A percentile compares a stretch with the other conserved stretches of the same genome.
phyloP scores from a whole-genome alignment of 495 filamentous ascomycete species.

The Amorphotheca resinae region DNA sequence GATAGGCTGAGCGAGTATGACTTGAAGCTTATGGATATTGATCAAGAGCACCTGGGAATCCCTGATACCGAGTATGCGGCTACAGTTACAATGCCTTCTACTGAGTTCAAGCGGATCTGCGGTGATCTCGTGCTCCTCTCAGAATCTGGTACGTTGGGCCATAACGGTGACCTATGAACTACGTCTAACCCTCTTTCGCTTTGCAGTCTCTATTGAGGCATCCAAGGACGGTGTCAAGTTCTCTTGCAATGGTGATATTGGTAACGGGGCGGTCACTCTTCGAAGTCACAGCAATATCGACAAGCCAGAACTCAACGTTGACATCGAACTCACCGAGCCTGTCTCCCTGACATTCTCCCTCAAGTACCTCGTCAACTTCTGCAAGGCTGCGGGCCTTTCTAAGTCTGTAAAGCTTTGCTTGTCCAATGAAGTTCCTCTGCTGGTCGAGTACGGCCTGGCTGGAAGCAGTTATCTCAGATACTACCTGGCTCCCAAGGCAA shows the following conservation, averaged over 20 bases:
- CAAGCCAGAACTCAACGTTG: slow-evolving; percentile 73
- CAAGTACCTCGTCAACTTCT: slow-evolving; percentile 99
- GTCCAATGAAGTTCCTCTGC: slow-evolving; percentile 88
- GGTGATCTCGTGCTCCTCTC: slow-evolving; percentile 81
- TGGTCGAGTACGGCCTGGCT: slow-evolving; percentile 78
- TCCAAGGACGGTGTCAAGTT: slow-evolving; percentile 97
- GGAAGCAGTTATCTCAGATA: slow-evolving; percentile 86
- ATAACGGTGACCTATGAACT: no score
- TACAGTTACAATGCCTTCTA: slow-evolving; percentile 73
- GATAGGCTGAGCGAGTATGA: slow-evolving; percentile 96
- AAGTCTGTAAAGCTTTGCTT: slow-evolving; percentile 77
- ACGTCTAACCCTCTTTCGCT: slow-evolving; percentile 4
- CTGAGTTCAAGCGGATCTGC: slow-evolving; percentile 92
- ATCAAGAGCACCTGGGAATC: slow-evolving; percentile 98
- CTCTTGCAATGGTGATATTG: slow-evolving; percentile 86
- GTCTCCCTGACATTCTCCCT: slow-evolving; percentile 95
- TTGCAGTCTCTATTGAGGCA: slow-evolving; percentile 82
- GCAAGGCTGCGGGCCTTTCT: slow-evolving; percentile 86
- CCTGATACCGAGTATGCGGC: slow-evolving; percentile 97
- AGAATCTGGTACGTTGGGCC: slow-evolving; percentile 66
- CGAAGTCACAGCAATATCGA: slow-evolving; percentile 84
- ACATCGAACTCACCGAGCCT: slow-evolving; percentile 83
- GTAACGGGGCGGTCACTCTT: slow-evolving; percentile 84
- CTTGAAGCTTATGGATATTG: slow-evolving; percentile 99
- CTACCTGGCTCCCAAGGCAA: slow-evolving; percentile 87